phyloP scores from a whole-genome alignment of 352 stramenopile species.

The Pythium phragmitis region DNA sequence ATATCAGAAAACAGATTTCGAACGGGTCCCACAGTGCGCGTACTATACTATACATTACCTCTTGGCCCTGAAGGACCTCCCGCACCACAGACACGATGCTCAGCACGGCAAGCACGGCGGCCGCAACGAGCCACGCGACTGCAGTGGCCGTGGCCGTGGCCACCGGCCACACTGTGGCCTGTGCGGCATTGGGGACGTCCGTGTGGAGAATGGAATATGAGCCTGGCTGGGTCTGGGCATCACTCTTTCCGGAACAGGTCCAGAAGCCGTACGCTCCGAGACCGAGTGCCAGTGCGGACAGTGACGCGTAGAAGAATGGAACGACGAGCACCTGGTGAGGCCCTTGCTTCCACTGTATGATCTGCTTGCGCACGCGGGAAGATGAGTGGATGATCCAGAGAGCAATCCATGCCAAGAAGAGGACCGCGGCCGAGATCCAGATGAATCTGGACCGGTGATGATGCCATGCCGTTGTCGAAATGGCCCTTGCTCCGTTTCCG shows the following conservation, averaged over 20 bases:
- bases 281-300: background rate
- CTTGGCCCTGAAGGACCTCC: slow-evolving; percentile 16
- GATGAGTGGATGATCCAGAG: slow-evolving; percentile 15
- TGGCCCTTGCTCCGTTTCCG: background rate
- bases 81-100: background rate
- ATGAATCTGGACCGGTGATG: slow-evolving; percentile 12
- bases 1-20: background rate
- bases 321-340: background rate
- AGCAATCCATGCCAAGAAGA: slow-evolving; percentile 1
- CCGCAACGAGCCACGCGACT: slow-evolving; percentile 14
- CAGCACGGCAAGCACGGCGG: slow-evolving; percentile 2
- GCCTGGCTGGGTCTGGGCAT: background rate
- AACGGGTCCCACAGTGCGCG: too few relatives aligned
- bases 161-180: background rate
- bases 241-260: background rate
- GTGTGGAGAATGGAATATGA: background rate
- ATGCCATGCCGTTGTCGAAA: background rate
- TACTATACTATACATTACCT: slow-evolving; percentile 13
- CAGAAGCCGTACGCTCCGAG: slow-evolving; percentile 12
- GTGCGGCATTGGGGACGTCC: slow-evolving; percentile 1
- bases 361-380: background rate
- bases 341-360: slow-evolving; percentile 3
- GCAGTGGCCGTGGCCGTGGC: slow-evolving; percentile 1
- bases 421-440: slow-evolving; percentile 12
- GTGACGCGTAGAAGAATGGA: background rate